phyloP scores from a whole-genome alignment of 2,329 filamentous ascomycete species.

The Pseudovirgaria hyperparasitica region DNA sequence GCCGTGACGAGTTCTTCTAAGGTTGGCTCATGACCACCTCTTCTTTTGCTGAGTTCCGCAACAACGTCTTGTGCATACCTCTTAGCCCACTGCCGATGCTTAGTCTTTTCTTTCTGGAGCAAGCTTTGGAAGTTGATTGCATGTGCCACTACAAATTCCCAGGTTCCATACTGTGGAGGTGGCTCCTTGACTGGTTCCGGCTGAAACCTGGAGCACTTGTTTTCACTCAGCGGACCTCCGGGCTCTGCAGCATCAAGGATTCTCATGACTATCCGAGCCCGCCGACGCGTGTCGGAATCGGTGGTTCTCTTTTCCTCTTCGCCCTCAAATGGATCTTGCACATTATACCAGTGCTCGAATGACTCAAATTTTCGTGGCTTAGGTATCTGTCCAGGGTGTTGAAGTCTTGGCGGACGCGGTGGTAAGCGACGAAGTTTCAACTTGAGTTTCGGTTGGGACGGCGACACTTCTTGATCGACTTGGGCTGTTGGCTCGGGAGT shows the following conservation, averaged over 20 bases:
- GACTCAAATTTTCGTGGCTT: constrained; percentile 34
- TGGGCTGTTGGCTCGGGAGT: too few species aligned
- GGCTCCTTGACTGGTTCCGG: constrained; percentile 65
- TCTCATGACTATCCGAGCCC: too few species aligned
- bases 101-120: constrained; percentile 63
- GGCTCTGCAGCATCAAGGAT: constrained; percentile 62
- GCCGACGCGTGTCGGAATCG: too few species aligned
- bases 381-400: constrained; percentile 39
- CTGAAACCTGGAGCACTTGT: constrained; percentile 57
- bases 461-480: too few species aligned
- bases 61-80: constrained; percentile 65
- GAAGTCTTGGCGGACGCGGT: constrained; percentile 36
- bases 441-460: constrained; percentile 26
- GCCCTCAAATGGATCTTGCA: constrained; percentile 35
- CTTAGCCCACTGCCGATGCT: constrained; percentile 67
- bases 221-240: constrained; percentile 61
- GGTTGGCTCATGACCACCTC: constrained; percentile 59
- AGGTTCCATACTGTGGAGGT: constrained; percentile 68
- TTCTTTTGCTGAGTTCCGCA: constrained; percentile 47
- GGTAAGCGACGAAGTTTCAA: constrained; percentile 40
- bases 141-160: constrained; percentile 73
- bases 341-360: constrained; percentile 52
- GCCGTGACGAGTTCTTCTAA: constrained; percentile 60
- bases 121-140: constrained; percentile 69
- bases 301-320: constrained; percentile 24